Conservation (phyloP, 441 rosid species). For the Jatropha multifida region DNA sequence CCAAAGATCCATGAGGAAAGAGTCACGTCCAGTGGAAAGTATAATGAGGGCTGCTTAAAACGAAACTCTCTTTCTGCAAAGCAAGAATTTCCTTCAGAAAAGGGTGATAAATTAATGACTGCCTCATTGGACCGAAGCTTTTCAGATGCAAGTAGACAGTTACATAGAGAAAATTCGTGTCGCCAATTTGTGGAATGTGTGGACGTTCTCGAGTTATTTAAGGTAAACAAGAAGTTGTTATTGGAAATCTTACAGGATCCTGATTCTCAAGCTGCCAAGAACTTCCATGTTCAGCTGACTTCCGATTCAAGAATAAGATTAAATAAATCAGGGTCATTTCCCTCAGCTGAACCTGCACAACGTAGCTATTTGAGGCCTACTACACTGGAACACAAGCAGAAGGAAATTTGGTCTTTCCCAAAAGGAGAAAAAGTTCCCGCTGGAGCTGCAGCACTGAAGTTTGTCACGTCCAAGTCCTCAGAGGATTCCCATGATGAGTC, state of each 20-base stretch:
- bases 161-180: constrained; percentile 24
- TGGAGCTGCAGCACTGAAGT: constrained; percentile 29
- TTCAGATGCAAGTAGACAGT: constrained; percentile 24
- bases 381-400: constrained; percentile 68
- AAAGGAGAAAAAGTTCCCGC: constrained; percentile 31
- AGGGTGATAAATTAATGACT: constrained; percentile 8
- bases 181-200: constrained; percentile 45
- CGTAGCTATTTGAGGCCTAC: constrained; percentile 36
- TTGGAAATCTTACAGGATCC: constrained; percentile 52
- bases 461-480: constrained; percentile 15
- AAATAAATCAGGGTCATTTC: constrained; percentile 81
- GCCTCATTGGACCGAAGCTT: constrained; percentile 19
- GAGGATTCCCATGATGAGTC: constrained; percentile 25
- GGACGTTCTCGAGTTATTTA: constrained; percentile 55
- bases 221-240: constrained; percentile 53
- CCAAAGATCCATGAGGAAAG: constrained; percentile 14
- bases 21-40: neutral
- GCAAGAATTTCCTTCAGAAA: constrained; percentile 15
- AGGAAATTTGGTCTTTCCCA: constrained; percentile 61
- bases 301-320: constrained; percentile 33
- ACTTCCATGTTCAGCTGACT: constrained; percentile 33
- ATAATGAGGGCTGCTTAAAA: constrained; percentile 7
- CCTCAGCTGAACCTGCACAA: constrained; percentile 40
- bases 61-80: constrained; percentile 19
- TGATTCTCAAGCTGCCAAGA: constrained; percentile 27